Evolutionary conservation across 805 yeast genomes (phyloP).

Genomic region (Scheffersomyces amazonensis): DNA sequence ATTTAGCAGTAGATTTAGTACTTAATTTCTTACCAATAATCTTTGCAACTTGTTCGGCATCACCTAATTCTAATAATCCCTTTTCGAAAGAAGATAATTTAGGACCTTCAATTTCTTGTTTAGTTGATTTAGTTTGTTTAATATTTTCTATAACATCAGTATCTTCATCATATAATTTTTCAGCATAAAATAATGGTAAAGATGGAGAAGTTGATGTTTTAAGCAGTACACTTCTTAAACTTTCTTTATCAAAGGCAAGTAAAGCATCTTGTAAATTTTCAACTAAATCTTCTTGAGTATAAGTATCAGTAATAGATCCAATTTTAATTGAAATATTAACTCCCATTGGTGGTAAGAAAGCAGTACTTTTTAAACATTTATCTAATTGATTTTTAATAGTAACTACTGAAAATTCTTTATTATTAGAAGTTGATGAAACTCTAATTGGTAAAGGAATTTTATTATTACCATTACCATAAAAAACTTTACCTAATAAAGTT

Average conservation of each 20-base stretch:
- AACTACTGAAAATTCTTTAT: conserved; percentile 43
- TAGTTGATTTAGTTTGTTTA: conserved; percentile 13
- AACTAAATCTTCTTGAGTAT: conserved; percentile 48
- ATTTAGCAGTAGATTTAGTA: conserved; percentile 5
- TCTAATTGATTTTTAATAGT: conserved; percentile 59
- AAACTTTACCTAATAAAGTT: conserved; percentile 74
- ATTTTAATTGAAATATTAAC: conserved; percentile 61
- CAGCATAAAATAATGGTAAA: conserved; percentile 75
- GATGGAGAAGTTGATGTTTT: conserved; percentile 76
- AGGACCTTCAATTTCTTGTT: conserved; percentile 27
- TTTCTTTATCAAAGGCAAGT: conserved; percentile 40
- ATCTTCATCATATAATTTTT: conserved; percentile 47
- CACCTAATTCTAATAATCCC: conserved; percentile 78
- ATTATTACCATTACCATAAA: conserved; percentile 47
- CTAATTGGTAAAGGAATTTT: conserved; percentile 55
- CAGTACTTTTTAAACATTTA: conserved; percentile 56
- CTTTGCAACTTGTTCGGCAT: conserved; percentile 66
- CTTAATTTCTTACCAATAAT: conserved; percentile 56
- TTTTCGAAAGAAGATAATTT: conserved; percentile 63
- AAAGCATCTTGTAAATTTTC: conserved; percentile 61
- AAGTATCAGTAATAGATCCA: conserved; percentile 47
- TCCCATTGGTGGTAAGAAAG: conserved; percentile 70
- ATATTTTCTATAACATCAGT: conserved; percentile 37
- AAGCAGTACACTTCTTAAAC: conserved; percentile 57
- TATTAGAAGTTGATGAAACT: conserved; percentile 19